Evolutionary conservation across 2,329 filamentous ascomycete species (phyloP).

Genomic region (Pseudogymnoascus sp.): DNA sequence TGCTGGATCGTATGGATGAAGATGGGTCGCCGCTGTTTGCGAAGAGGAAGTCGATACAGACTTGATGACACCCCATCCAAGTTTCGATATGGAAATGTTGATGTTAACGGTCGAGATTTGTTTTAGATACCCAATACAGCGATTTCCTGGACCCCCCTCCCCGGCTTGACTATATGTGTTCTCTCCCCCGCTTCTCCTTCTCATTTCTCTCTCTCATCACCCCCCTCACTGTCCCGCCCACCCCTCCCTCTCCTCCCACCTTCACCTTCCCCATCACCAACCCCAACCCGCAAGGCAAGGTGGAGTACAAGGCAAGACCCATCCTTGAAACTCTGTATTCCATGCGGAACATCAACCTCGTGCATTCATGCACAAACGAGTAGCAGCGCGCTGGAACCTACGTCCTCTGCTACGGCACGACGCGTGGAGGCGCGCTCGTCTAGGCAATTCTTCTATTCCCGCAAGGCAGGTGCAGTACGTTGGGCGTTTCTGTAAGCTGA

Average conservation of each 20-base stretch:
- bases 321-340: slow-evolving; percentile 71
- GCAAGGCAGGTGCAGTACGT: not conserved
- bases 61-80: not conserved
- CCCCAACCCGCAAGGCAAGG: slow-evolving; percentile 55
- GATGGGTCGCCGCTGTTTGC: slow-evolving; percentile 34
- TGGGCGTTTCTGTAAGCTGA: not conserved
- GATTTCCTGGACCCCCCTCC: not conserved
- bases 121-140: slow-evolving; percentile 8
- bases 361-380: not conserved
- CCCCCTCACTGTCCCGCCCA: not conserved
- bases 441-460: slow-evolving; percentile 1
- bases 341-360: slow-evolving; percentile 54
- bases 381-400: not conserved
- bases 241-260: not conserved
- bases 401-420: not conserved
- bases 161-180: not conserved
- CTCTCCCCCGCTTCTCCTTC: not conserved
- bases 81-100: not conserved
- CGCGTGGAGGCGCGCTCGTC: not conserved
- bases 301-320: slow-evolving; percentile 68
- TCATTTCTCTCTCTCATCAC: not conserved
- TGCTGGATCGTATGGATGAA: slow-evolving; percentile 45
- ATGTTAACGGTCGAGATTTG: not conserved
- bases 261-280: not conserved
- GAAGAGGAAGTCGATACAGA: slow-evolving; percentile 32